Evolutionary conservation across 2,329 filamentous ascomycete genomes (phyloP), one percentile per base, ranked within the genome.

Genomic region (Aaosphaeria arxii): DNA sequence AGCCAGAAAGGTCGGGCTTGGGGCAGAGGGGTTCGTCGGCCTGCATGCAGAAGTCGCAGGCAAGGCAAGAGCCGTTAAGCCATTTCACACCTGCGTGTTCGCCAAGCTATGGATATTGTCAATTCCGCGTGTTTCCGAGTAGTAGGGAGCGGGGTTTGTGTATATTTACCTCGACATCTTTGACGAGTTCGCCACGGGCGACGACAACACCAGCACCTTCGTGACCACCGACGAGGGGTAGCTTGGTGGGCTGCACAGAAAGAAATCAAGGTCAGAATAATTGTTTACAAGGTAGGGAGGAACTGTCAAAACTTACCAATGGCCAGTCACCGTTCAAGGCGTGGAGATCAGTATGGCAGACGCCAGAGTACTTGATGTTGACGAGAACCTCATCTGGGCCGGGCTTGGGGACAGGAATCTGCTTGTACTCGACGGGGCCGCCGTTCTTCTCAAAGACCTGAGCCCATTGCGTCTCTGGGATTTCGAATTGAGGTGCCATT

Each of bases 291-390:
- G 17, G 17, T 6, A 35, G 42, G 17, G 17, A 24, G 17, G 17
- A 24, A 24, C 17, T 24, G 17, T 24, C 17, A 24, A 24, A 47
- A 30, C 61, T 52, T 49, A 69, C 66, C 44, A 96, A 73, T 44
- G 91, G 91, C 91, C 91, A 96, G 77, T 96, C 91, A 49, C 91
- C 91, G 56, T 89, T 88, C 74, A 92, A 81, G 61, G 89, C 89
- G 68, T 87, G 83, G 3, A 86, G 79, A 71, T 95, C 89, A 33
- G 90, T 95, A 78, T 95, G 90, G 80, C 90, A 95, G 59, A 95
- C 90, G 68, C 90, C 90, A 30, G 87, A 88, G 79, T 83, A 95
- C 73, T 91, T 91, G 80, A 95, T 82, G 75, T 95, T 92, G 75
- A 96, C 77, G 56, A 96, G 87, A 58, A 96, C 88, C 74, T 96